Evolutionary conservation across 169 alveolate genomes (phyloP).

Genomic region (Plasmodium malariae): DNA sequence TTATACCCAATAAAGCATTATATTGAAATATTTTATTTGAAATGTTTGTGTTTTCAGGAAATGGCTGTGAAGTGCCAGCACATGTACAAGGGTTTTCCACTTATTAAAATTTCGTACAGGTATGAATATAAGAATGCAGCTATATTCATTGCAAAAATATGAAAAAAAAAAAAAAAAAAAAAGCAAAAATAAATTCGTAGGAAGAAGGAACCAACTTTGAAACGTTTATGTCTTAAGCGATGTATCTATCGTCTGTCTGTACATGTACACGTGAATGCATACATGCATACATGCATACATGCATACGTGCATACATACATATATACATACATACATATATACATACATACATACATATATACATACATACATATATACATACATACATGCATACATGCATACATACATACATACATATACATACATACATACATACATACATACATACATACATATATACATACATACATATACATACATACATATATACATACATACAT

Average conservation of each 20-base stretch:
- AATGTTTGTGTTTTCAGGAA: conserved; percentile 21
- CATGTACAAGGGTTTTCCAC: conserved; percentile 65
- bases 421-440: too few relatives aligned
- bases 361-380: too few relatives aligned
- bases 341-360: too few relatives aligned
- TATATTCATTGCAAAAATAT: background rate
- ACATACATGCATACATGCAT: too few relatives aligned
- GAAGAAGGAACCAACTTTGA: too few relatives aligned
- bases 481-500: too few relatives aligned
- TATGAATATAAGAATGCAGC: conserved; percentile 1
- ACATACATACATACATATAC: too few relatives aligned
- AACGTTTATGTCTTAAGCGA: background rate
- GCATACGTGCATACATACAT: background rate
- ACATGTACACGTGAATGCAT: background rate
- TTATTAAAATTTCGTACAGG: conserved; percentile 62
- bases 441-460: too few relatives aligned
- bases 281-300: background rate
- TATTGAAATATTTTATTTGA: background rate
- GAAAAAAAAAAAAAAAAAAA: background rate
- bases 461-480: too few relatives aligned
- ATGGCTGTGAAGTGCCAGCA: conserved; percentile 57
- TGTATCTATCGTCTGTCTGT: too few relatives aligned
- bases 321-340: too few relatives aligned
- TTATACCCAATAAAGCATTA: too few relatives aligned
- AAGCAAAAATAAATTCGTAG: background rate